Conservation (phyloP, 306 rosid genomes). For the Nissolia schottii region DNA sequence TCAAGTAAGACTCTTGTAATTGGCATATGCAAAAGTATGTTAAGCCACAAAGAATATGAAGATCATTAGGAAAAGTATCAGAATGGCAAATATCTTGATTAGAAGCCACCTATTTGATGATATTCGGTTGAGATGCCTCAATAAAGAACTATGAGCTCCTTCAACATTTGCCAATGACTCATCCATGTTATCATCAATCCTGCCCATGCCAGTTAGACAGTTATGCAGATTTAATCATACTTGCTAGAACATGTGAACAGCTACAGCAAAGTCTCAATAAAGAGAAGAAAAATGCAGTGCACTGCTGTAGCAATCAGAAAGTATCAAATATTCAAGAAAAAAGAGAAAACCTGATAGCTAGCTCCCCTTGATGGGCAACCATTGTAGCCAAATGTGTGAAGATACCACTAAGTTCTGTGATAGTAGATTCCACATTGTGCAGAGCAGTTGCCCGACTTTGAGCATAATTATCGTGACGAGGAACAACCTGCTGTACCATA, state of each 20-base stretch:
- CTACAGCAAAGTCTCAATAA: conserved; percentile 1
- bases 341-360: conserved; percentile 81
- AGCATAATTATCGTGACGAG: conserved; percentile 65
- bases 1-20: conserved; percentile 21
- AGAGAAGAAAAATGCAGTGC: not conserved
- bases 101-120: conserved; percentile 91
- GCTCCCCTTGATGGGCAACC: conserved; percentile 98
- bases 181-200: conserved; percentile 95
- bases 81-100: conserved; percentile 70
- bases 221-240: conserved; percentile 24
- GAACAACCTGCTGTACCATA: conserved; percentile 92
- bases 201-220: conserved; percentile 36
- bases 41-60: conserved; percentile 84
- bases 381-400: conserved; percentile 90
- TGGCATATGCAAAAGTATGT: conserved; percentile 6
- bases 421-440: conserved; percentile 92
- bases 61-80: conserved; percentile 64
- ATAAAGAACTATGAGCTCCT: conserved; percentile 81
- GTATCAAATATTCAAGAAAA: conserved; percentile 22
- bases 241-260: conserved; percentile 15
- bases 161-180: conserved; percentile 86
- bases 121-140: conserved; percentile 81
- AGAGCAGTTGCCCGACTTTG: conserved; percentile 77
- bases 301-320: not conserved
- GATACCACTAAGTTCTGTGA: conserved; percentile 91